A percentile compares a stretch with the other conserved stretches of the same genome.
phyloP scores from a whole-genome alignment of 768 basidiomycete species.

The Suillus hirtellus region DNA sequence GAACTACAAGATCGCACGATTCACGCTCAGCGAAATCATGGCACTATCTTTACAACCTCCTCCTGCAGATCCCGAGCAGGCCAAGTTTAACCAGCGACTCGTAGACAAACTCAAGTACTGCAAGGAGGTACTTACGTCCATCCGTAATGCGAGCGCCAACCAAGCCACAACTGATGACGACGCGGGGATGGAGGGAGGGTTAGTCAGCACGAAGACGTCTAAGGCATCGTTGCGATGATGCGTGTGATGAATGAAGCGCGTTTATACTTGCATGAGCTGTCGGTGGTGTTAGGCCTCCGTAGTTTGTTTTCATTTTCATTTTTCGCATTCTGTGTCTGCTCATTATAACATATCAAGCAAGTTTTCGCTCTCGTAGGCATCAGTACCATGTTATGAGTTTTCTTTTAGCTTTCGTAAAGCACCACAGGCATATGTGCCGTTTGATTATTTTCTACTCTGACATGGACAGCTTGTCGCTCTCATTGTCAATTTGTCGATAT shows the following conservation, averaged over 20 bases:
- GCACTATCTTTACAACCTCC: conserved; percentile 45
- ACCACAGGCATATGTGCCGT: not conserved
- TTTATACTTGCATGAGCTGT: conserved; percentile 1
- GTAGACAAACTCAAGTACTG: conserved; percentile 85
- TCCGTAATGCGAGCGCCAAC: conserved; percentile 56
- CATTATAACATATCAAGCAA: conserved; percentile 7
- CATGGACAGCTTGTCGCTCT: not conserved
- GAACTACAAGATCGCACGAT: conserved; percentile 74
- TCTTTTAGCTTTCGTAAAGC: not conserved
- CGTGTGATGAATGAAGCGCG: not conserved
- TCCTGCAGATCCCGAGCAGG: conserved; percentile 49
- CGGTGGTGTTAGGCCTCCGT: conserved; percentile 8
- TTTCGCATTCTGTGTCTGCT: conserved; percentile 5
- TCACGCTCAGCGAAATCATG: conserved; percentile 73
- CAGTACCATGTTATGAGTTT: conserved; percentile 3
- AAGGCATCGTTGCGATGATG: conserved; percentile 20
- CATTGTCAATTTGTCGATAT: not conserved
- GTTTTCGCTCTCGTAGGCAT: not conserved
- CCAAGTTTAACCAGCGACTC: conserved; percentile 62
- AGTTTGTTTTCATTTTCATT: not conserved
- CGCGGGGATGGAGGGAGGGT: conserved; percentile 11
- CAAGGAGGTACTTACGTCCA: conserved; percentile 78
- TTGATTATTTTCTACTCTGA: not conserved
- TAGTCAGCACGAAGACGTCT: conserved; percentile 19
- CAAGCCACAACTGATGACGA: conserved; percentile 23